Evolutionary conservation across 2,329 filamentous ascomycete genomes (phyloP).

Genomic region (Dactylellina haptotyla): DNA sequence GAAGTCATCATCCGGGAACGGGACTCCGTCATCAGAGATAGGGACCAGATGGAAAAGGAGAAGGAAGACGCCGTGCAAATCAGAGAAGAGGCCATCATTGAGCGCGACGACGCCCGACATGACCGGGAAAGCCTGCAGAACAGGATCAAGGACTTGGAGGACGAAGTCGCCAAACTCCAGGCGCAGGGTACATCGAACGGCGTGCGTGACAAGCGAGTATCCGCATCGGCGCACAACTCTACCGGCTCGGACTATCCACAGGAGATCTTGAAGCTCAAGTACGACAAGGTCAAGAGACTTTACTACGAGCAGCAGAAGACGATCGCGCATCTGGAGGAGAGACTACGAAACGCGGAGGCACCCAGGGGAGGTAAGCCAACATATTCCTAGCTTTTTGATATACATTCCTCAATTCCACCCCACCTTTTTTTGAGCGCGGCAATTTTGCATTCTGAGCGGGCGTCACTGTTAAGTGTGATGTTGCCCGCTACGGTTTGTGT

Average conservation of each 20-base stretch:
- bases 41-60: conserved; percentile 22
- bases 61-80: conserved; percentile 23
- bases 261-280: conserved; percentile 53
- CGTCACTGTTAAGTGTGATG: too few relatives aligned
- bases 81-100: conserved; percentile 29
- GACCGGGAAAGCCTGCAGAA: conserved; percentile 46
- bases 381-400: conserved; percentile 21
- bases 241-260: conserved; percentile 48
- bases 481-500: too few relatives aligned
- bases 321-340: conserved; percentile 44
- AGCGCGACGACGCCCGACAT: conserved; percentile 43
- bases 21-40: conserved; percentile 11
- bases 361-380: conserved; percentile 48
- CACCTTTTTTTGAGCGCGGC: background rate
- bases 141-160: conserved; percentile 47
- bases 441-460: background rate
- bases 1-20: conserved; percentile 22
- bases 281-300: conserved; percentile 53
- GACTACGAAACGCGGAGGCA: conserved; percentile 40
- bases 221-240: conserved; percentile 35
- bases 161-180: conserved; percentile 49
- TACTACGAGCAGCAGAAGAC: conserved; percentile 54
- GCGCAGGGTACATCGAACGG: conserved; percentile 33
- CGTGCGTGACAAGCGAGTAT: conserved; percentile 49
- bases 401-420: background rate